A percentile compares a stretch with the other conserved stretches of the same genome.
Conservation (phyloP, 345 rosid genomes). For the Lepidium sativum region DNA sequence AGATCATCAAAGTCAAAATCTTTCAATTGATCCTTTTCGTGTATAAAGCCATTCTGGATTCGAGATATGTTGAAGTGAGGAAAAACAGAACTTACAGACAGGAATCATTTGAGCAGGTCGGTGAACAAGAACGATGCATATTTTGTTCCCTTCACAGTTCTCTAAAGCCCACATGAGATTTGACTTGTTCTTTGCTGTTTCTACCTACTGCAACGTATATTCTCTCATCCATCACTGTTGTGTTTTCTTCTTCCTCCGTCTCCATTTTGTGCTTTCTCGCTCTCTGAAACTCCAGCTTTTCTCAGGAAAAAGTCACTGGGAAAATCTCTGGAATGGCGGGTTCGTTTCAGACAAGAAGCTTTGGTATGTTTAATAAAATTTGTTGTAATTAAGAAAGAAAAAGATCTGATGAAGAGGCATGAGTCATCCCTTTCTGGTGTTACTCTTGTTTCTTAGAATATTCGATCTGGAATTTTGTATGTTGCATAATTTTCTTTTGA, state of each 20-base stretch:
- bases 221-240: constrained; percentile 39
- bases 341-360: constrained; percentile 19
- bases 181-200: constrained; percentile 36
- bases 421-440: constrained; percentile 22
- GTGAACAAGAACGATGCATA: constrained; percentile 67
- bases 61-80: background rate
- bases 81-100: constrained; percentile 35
- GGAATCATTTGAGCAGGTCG: constrained; percentile 57
- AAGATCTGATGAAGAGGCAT: constrained; percentile 9
- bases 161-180: constrained; percentile 49
- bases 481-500: background rate
- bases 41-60: background rate
- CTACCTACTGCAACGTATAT: constrained; percentile 55
- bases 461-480: constrained; percentile 16
- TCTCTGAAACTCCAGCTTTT: background rate
- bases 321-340: constrained; percentile 10
- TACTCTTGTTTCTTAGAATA: constrained; percentile 24
- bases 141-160: constrained; percentile 46
- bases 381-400: constrained; percentile 3
- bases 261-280: constrained; percentile 13
- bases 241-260: constrained; percentile 24
- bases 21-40: background rate
- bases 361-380: background rate
- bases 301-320: background rate
- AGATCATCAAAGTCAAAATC: background rate